These are phyloP conservation scores for Suzukiozyma palmioleophila DNA, from an alignment of 1,139 yeast species.

Conservation along the genomic window DNA sequence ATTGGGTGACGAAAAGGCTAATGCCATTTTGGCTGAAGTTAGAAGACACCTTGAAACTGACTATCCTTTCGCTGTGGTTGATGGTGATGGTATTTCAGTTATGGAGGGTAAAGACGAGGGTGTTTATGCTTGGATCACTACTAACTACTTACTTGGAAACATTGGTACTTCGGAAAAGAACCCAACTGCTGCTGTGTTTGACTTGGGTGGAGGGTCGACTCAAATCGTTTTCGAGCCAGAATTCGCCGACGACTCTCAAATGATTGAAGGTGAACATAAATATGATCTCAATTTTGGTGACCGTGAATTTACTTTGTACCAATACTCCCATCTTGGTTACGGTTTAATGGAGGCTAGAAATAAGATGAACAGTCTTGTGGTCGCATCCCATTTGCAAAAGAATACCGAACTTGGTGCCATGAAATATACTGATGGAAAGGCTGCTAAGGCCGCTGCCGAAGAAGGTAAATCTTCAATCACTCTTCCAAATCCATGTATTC, in stretches of 20 bases:
- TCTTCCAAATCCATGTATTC: conserved; percentile 76
- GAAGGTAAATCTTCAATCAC: conserved; percentile 37
- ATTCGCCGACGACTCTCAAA: conserved; percentile 49
- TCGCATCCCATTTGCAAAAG: conserved; percentile 44
- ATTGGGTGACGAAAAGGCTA: conserved; percentile 71
- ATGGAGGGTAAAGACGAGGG: conserved; percentile 98
- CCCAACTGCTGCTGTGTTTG: conserved; percentile 95
- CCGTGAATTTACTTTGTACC: conserved; percentile 78
- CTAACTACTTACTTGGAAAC: conserved; percentile 87
- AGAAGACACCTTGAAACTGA: conserved; percentile 66
- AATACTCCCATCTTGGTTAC: conserved; percentile 91
- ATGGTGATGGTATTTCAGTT: conserved; percentile 78
- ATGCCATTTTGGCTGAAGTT: conserved; percentile 70
- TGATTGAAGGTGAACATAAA: conserved; percentile 87
- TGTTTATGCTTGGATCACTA: conserved; percentile 98
- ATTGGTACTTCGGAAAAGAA: conserved; percentile 69
- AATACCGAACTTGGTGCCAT: conserved; percentile 16
- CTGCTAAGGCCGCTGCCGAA: conserved; percentile 33
- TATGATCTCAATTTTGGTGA: conserved; percentile 78
- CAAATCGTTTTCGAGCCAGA: conserved; percentile 97
- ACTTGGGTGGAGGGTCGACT: conserved; percentile 97
- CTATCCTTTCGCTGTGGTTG: conserved; percentile 88
- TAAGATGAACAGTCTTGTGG: conserved; percentile 62
- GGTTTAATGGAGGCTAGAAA: conserved; percentile 94
- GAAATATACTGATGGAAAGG: conserved; percentile 22